Conservation (phyloP, 2,329 filamentous ascomycete species). For the Zopfia rhizophila region DNA sequence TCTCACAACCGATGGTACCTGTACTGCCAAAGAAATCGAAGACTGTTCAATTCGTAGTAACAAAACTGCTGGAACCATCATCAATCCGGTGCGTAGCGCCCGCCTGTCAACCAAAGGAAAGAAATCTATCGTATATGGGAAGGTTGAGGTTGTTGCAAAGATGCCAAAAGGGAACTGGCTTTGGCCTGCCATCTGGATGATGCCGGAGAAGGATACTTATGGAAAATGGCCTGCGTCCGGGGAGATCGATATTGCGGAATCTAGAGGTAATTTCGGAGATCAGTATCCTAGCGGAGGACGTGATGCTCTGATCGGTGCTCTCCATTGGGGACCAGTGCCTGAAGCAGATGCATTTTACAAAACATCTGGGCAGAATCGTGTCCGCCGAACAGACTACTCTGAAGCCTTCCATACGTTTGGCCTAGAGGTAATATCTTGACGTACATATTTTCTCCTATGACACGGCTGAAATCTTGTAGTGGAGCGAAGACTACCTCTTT, state of each 20-base stretch:
- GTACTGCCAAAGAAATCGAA: slow-evolving; percentile 67
- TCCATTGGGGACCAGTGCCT: slow-evolving; percentile 74
- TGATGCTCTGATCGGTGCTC: slow-evolving; percentile 78
- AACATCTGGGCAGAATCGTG: slow-evolving; percentile 31
- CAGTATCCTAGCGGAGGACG: slow-evolving; percentile 79
- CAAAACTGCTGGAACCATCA: slow-evolving; percentile 75
- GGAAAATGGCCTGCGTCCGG: slow-evolving; percentile 80
- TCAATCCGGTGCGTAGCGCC: slow-evolving; percentile 79
- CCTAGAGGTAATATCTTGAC: slow-evolving; percentile 23
- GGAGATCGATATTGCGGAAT: slow-evolving; percentile 84
- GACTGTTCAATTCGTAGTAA: slow-evolving; percentile 79
- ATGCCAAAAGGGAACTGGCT: slow-evolving; percentile 83
- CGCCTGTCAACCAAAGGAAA: slow-evolving; percentile 79
- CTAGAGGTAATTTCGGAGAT: slow-evolving; percentile 78
- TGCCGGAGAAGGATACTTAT: slow-evolving; percentile 74
- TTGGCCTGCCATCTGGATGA: slow-evolving; percentile 81
- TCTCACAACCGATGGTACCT: slow-evolving; percentile 64
- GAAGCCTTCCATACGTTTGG: slow-evolving; percentile 78
- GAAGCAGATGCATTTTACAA: slow-evolving; percentile 34
- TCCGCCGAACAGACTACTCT: slow-evolving; percentile 77
- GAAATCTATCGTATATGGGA: slow-evolving; percentile 80
- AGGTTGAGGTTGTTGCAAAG: slow-evolving; percentile 80
- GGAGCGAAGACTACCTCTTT: slow-evolving; percentile 87
- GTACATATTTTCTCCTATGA: not conserved
- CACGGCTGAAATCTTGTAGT: slow-evolving; percentile 48